Base-by-base conservation (phyloP, 2,329 filamentous ascomycete genomes). In the Ophiosphaerella korrae region DNA sequence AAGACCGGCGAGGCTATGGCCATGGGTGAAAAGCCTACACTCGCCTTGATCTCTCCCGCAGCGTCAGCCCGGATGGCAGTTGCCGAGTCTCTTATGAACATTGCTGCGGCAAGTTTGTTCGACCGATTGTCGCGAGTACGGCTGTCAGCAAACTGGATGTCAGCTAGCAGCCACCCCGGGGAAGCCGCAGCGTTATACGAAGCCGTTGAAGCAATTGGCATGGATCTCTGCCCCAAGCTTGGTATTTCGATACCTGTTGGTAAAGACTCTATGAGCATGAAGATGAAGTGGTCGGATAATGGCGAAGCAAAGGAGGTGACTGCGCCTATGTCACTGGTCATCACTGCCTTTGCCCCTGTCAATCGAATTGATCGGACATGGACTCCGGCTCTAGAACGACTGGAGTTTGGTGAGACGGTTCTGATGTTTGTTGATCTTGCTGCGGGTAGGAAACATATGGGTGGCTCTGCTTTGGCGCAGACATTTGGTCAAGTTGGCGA, bases 231-330 rank as follows among this genome's bases (percentile, higher is more conserved):
- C 75, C 92, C 92, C 2, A 82, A 89, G 63, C 82, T 97, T n/a
- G 91, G 90, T 31, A 86, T 99, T 54, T 91, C 89, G 50, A 97
- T 99, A 52, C 94, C 94, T 3, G 94, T 97, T 7, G 94, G 94
- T 48, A 97, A 99, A 77, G 94, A 99, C 74, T 97, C 93, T 0
- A 96, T 95, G 75, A 97, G 92, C 2, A 97, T 99, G 94, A 97
- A 97, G 80, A 93, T 95, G 66, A 91, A 91, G 48, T 97, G 94
- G 94, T 60, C 78, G 80, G 54, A 78, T 82, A 49, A 84, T 80
- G 26, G 83, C 14, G 82, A 89, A 55, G 77, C 82, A 12, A 94
- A 89, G 77, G 92, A 92, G 60, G 93, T 97, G 42, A 97, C 91
- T 33, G 90, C 94, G 4, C 94, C 94, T 1, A 84, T 97, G 63